Evolutionary conservation across 768 basidiomycete genomes (phyloP).

Genomic region (Pholiota molesta): DNA sequence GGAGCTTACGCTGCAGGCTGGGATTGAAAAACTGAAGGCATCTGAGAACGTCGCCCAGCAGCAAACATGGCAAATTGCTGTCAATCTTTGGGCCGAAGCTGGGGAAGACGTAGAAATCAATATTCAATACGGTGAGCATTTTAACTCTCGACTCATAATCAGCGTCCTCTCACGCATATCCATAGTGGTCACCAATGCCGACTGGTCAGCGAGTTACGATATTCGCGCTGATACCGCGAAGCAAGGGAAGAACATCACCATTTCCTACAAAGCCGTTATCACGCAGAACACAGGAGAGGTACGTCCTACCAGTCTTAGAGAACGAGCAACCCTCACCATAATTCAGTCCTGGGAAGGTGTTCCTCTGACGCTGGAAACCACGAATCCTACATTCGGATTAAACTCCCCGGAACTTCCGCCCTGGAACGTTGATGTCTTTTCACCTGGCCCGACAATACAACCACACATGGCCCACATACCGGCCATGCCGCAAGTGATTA

Average conservation of each 20-base stretch:
- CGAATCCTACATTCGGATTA: slow-evolving; percentile 4
- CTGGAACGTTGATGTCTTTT: background rate
- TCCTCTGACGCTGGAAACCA: slow-evolving; percentile 37
- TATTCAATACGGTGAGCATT: slow-evolving; percentile 32
- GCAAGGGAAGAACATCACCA: slow-evolving; percentile 28
- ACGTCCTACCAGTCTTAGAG: background rate
- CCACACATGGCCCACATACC: background rate
- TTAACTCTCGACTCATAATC: background rate
- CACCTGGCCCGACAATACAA: background rate
- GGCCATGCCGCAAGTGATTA: too few relatives aligned
- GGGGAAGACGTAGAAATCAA: slow-evolving; percentile 28
- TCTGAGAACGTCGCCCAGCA: background rate
- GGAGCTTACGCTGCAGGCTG: background rate
- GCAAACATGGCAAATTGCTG: slow-evolving; percentile 20
- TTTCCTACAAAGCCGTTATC: slow-evolving; percentile 43
- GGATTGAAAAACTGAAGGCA: slow-evolving; percentile 14
- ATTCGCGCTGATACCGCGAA: slow-evolving; percentile 40
- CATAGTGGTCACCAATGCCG: slow-evolving; percentile 25
- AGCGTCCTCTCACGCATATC: background rate
- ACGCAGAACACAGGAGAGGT: slow-evolving; percentile 44
- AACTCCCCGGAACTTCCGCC: background rate
- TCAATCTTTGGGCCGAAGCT: slow-evolving; percentile 33
- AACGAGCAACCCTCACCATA: background rate
- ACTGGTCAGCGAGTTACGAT: slow-evolving; percentile 41
- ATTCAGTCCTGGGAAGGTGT: slow-evolving; percentile 39